These are phyloP conservation scores for Aspergillus jensenii DNA, from an alignment of 2,329 filamentous ascomycete genomes.

Conservation along the genomic window DNA sequence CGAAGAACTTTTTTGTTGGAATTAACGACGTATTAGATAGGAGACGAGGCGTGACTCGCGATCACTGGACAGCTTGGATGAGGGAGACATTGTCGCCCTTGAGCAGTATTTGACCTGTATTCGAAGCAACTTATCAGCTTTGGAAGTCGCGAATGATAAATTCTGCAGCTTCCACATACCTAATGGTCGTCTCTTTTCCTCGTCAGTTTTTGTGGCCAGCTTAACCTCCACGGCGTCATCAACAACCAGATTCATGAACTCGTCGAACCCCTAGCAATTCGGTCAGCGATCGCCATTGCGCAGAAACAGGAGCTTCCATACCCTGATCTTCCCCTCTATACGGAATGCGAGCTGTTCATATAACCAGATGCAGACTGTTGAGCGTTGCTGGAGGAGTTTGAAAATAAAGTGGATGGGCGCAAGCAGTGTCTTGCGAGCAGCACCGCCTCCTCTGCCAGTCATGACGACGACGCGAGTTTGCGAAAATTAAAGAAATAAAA, in stretches of 20 bases:
- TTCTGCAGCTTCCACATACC: constrained; percentile 56
- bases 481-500: constrained; percentile 1
- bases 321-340: constrained; percentile 95
- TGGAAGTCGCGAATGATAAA: background rate
- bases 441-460: constrained; percentile 57
- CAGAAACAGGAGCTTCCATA: constrained; percentile 39
- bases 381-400: constrained; percentile 82
- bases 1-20: constrained; percentile 12
- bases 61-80: constrained; percentile 59
- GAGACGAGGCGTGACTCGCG: constrained; percentile 4
- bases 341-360: constrained; percentile 93
- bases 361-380: constrained; percentile 90
- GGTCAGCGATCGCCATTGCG: constrained; percentile 8
- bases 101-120: constrained; percentile 74
- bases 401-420: constrained; percentile 87
- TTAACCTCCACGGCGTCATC: constrained; percentile 94
- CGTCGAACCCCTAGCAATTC: constrained; percentile 80
- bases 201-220: constrained; percentile 75
- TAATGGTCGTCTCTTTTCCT: constrained; percentile 74
- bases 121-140: constrained; percentile 11
- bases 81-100: constrained; percentile 87
- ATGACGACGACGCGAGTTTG: constrained; percentile 33
- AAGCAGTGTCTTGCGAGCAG: constrained; percentile 66
- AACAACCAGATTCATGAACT: constrained; percentile 98
- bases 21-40: constrained; percentile 1